Evolutionary conservation across 805 yeast species (phyloP).

Genomic region (Schwanniomyces polymorphus): DNA sequence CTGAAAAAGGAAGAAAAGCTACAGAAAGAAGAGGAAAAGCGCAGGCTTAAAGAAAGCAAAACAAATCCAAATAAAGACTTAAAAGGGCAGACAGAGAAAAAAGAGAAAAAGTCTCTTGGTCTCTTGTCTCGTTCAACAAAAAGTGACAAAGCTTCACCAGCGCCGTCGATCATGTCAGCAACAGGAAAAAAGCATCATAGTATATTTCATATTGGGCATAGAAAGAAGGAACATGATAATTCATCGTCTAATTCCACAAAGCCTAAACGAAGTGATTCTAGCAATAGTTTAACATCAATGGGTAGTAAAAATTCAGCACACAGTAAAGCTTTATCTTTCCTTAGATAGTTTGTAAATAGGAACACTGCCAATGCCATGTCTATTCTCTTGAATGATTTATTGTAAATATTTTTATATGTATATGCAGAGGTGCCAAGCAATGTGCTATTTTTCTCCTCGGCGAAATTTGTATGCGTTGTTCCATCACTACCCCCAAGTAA

Average conservation of each 20-base stretch:
- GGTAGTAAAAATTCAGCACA: constrained; percentile 15
- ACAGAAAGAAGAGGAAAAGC: constrained; percentile 6
- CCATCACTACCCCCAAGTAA: too few relatives aligned
- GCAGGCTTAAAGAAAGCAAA: constrained; percentile 1
- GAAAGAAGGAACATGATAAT: constrained; percentile 12
- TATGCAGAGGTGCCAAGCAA: too few relatives aligned
- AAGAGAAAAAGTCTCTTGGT: neutral
- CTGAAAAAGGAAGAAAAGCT: constrained; percentile 31
- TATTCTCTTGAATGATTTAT: too few relatives aligned
- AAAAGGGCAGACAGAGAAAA: constrained; percentile 3
- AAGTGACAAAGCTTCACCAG: constrained; percentile 1
- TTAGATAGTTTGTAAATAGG: neutral
- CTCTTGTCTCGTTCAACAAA: neutral
- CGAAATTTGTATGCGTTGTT: too few relatives aligned
- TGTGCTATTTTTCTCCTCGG: too few relatives aligned
- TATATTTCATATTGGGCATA: constrained; percentile 18
- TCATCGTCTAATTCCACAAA: constrained; percentile 6
- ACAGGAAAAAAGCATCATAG: constrained; percentile 14
- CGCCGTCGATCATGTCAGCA: constrained; percentile 3
- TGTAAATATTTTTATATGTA: too few relatives aligned
- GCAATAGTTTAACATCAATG: constrained; percentile 16
- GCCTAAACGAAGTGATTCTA: constrained; percentile 13
- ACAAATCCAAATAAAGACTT: constrained; percentile 1
- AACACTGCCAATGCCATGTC: constrained; percentile 1
- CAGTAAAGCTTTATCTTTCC: neutral